Evolutionary conservation across 169 alveolate genomes (phyloP).

Genomic region (Cystoisospora suis): DNA sequence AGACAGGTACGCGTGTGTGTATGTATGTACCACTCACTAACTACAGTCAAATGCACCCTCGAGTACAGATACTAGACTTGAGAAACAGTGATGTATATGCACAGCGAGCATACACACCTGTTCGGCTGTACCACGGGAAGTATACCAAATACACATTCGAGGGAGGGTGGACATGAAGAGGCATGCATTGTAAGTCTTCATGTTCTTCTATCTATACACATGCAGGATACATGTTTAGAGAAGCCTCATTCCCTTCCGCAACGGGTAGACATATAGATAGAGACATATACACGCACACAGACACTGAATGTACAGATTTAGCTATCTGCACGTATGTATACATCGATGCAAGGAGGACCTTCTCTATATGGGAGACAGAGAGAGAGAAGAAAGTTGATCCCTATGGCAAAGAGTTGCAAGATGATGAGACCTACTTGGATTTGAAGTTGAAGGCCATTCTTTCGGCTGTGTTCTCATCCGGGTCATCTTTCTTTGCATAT

Average conservation of each 20-base stretch:
- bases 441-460: conserved; percentile 74
- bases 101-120: not conserved
- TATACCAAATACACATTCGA: not conserved
- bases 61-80: not conserved
- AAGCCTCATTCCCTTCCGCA: not conserved
- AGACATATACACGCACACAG: not conserved
- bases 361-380: not conserved
- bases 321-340: not conserved
- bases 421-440: conserved; percentile 67
- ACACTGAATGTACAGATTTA: not conserved
- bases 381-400: not conserved
- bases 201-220: not conserved
- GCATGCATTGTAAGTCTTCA: too few species aligned
- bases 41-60: not conserved
- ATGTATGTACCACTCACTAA: not conserved
- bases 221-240: not conserved
- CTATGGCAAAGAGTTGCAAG: not conserved
- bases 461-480: conserved; percentile 75
- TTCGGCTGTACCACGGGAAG: not conserved
- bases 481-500: conserved; percentile 72
- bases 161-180: not conserved
- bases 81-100: not conserved
- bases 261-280: not conserved
- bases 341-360: not conserved
- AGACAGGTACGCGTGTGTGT: not conserved